Conservation (phyloP, 441 rosid genomes). For the Manihot esculenta region DNA sequence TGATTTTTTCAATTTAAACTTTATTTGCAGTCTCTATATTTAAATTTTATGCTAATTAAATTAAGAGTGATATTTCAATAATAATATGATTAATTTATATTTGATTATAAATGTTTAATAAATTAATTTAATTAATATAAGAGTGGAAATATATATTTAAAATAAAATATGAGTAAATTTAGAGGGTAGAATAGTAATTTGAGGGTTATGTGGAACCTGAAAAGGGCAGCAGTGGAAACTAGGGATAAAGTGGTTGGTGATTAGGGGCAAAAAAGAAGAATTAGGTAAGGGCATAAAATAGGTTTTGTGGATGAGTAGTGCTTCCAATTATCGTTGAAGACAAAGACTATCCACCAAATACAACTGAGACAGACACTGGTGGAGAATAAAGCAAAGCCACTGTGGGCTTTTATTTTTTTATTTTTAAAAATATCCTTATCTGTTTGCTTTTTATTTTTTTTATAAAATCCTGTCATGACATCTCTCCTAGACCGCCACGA, state of each 20-base stretch:
- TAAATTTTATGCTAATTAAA: not conserved
- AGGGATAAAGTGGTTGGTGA: conserved; percentile 19
- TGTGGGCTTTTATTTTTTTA: conserved; percentile 1
- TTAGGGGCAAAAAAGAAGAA: conserved; percentile 26
- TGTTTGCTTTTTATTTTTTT: not conserved
- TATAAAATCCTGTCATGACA: conserved; percentile 27
- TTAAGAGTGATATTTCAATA: too few relatives aligned
- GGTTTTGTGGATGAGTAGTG: conserved; percentile 42
- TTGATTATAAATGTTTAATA: too few relatives aligned
- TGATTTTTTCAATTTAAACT: too few relatives aligned
- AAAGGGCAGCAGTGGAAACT: conserved; percentile 15
- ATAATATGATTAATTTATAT: too few relatives aligned
- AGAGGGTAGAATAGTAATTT: not conserved
- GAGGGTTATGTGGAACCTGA: too few relatives aligned
- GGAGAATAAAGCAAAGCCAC: conserved; percentile 51
- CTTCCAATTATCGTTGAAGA: conserved; percentile 49
- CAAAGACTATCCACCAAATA: conserved; percentile 59
- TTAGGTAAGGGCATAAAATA: conserved; percentile 47
- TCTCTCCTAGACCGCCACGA: not conserved
- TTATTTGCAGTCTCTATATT: not conserved
- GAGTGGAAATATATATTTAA: too few relatives aligned
- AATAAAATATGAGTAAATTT: not conserved
- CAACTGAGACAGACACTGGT: conserved; percentile 48
- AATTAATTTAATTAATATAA: too few relatives aligned
- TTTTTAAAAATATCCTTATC: not conserved